These are phyloP conservation scores for Mortierella antarctica DNA, from an alignment of 192 early-diverging fungal genomes.

Conservation along the genomic window DNA sequence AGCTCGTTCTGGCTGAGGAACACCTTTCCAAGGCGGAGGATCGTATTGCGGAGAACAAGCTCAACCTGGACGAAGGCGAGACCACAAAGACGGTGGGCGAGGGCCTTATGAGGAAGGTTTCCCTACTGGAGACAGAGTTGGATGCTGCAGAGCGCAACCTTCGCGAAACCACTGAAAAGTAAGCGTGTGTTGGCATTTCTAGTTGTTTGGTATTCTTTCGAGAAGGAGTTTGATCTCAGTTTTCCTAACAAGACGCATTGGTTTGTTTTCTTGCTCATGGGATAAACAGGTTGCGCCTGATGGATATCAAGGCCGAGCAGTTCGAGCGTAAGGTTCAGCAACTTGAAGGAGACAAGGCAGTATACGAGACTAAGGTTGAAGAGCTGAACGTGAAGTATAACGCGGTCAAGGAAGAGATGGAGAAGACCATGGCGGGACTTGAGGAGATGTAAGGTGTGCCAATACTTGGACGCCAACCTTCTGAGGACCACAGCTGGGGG, in stretches of 20 bases:
- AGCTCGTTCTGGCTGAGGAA: slow-evolving; percentile 55
- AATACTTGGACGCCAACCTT: too few relatives aligned
- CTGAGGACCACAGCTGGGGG: too few relatives aligned
- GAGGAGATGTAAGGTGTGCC: slow-evolving; percentile 73
- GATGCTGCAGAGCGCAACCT: slow-evolving; percentile 52
- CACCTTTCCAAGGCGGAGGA: slow-evolving; percentile 65
- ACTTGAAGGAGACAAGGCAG: slow-evolving; percentile 75
- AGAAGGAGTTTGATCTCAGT: too few relatives aligned
- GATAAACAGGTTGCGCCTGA: slow-evolving; percentile 66
- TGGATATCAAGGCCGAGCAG: slow-evolving; percentile 87
- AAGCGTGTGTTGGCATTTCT: slow-evolving; percentile 50
- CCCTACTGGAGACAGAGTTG: slow-evolving; percentile 43
- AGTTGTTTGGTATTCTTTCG: neutral
- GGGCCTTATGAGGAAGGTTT: slow-evolving; percentile 41
- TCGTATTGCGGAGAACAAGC: slow-evolving; percentile 50
- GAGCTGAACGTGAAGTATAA: slow-evolving; percentile 73
- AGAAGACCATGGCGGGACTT: slow-evolving; percentile 77
- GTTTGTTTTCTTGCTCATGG: too few relatives aligned
- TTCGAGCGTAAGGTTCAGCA: slow-evolving; percentile 89
- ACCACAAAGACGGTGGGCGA: slow-evolving; percentile 51
- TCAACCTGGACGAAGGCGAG: slow-evolving; percentile 56
- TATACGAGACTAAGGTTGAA: slow-evolving; percentile 79
- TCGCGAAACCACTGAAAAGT: slow-evolving; percentile 71
- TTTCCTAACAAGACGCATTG: too few relatives aligned
- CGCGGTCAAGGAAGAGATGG: slow-evolving; percentile 76